These are phyloP conservation scores for Lecanicillium sp. DNA, from an alignment of 2,329 filamentous ascomycete genomes.

Conservation along the genomic window DNA sequence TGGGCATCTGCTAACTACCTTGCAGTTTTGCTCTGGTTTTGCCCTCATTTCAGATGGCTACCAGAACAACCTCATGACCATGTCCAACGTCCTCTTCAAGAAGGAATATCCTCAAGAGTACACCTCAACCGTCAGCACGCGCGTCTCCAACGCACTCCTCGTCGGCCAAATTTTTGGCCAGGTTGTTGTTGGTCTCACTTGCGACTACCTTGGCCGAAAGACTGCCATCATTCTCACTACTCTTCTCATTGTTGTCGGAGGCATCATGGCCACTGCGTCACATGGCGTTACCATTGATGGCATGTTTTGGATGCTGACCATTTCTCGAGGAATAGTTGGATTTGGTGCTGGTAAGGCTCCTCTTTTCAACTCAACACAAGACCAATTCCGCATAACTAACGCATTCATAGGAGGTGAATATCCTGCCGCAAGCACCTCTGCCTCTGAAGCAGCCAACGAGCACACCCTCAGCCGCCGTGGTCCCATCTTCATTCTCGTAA, in stretches of 20 bases:
- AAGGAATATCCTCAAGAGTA: slow-evolving; percentile 26
- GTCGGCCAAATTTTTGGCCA: slow-evolving; percentile 35
- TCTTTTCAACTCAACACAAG: background rate
- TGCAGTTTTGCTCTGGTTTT: slow-evolving; percentile 20
- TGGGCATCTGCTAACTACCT: background rate
- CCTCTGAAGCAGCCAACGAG: slow-evolving; percentile 40
- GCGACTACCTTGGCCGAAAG: slow-evolving; percentile 40
- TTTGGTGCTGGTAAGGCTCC: slow-evolving; percentile 28
- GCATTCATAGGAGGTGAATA: slow-evolving; percentile 31
- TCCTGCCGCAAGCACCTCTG: slow-evolving; percentile 35
- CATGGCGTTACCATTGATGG: slow-evolving; percentile 34
- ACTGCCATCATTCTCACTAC: slow-evolving; percentile 38
- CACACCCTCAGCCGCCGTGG: slow-evolving; percentile 27
- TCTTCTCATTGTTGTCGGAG: slow-evolving; percentile 36
- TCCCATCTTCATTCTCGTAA: slow-evolving; percentile 37
- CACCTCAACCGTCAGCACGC: slow-evolving; percentile 27
- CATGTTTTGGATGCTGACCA: slow-evolving; percentile 45
- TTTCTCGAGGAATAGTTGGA: slow-evolving; percentile 38
- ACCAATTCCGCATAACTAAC: background rate
- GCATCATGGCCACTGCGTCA: slow-evolving; percentile 36
- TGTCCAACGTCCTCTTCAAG: slow-evolving; percentile 22
- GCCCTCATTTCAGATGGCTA: slow-evolving; percentile 28
- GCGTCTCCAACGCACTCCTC: slow-evolving; percentile 31
- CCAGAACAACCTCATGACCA: slow-evolving; percentile 28
- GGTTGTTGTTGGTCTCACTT: slow-evolving; percentile 31